Evolutionary conservation across 2,329 filamentous ascomycete genomes (phyloP).

Genomic region (Dendryphion nanum): DNA sequence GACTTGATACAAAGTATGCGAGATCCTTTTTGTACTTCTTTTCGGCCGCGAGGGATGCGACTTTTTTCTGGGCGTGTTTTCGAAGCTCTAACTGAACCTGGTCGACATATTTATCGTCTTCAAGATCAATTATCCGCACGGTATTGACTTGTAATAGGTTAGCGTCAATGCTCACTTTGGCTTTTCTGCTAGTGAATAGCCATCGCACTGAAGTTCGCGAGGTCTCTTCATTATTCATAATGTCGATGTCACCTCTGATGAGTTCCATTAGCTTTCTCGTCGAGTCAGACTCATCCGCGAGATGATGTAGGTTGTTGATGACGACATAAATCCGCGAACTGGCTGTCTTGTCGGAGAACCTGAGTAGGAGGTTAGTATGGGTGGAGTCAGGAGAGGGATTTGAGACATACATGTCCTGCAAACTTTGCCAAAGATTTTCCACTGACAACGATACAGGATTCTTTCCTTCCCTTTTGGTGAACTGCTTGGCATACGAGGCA

Average conservation of each 20-base stretch:
- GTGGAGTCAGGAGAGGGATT: slow-evolving; percentile 8
- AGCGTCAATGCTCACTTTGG: too few species aligned
- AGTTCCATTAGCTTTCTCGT: not conserved
- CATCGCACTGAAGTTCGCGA: not conserved
- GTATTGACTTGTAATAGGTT: too few species aligned
- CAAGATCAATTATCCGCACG: slow-evolving; percentile 1
- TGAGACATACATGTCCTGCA: slow-evolving; percentile 15
- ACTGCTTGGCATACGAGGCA: not conserved
- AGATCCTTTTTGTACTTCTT: not conserved
- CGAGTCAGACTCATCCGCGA: slow-evolving; percentile 14
- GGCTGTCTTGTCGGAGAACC: too few species aligned
- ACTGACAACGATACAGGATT: slow-evolving; percentile 11
- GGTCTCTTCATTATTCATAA: not conserved
- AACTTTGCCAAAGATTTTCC: slow-evolving; percentile 15
- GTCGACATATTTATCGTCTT: not conserved
- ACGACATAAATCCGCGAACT: too few species aligned
- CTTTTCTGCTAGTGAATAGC: not conserved
- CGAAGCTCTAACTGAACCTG: not conserved
- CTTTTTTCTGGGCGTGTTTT: not conserved
- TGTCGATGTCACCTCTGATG: not conserved
- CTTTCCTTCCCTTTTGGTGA: not conserved
- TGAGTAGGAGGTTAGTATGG: too few species aligned
- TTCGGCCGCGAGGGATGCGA: not conserved
- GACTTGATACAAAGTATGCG: not conserved
- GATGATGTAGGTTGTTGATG: slow-evolving; percentile 17